Base-by-base conservation (phyloP, 2,329 filamentous ascomycete species). In the Dothistroma pini region DNA sequence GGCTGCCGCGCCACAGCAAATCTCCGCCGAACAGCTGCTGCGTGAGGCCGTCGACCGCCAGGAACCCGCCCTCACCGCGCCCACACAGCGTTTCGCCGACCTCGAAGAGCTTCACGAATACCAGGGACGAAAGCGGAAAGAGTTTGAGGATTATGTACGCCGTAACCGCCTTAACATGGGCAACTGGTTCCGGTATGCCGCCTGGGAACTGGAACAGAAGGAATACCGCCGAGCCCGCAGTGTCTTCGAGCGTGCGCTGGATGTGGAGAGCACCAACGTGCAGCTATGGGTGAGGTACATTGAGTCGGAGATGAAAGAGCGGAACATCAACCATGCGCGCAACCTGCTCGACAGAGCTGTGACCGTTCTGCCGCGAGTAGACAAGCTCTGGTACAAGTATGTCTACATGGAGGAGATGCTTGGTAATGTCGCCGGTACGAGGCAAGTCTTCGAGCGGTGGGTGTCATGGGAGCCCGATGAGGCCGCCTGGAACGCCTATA, bases 371-470 rank as follows among this genome's bases (percentile, higher is more conserved):
- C 95, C 95, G 5, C 83, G 95, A 60, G 86, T 97, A 47, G 92
- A 97, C 75, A 97, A 97, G 81, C 80, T 99, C 35, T 99, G 95
- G 95, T 99, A 96, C 81, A 97, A 97, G 76, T 99, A 97, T 80
- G 91, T 96, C 29, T 96, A 96, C 75, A 96, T 96, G 89, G 93
- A 97, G 79, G 95, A 99, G 83, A 97, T 93, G 78, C 83, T 99
- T 58, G 92, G 92, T 7, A 97, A 99, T 71, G 88, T 99, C 54
- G 87, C 93, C 2, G 95, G 93, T 38, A 96, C 92, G 2, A 83
- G 95, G 61, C 91, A 96, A 70, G 91, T 97, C 0, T 99, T 97
- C 74, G 95, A 99, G 78, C 84, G 95, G 51, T 99, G 95, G 95
- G 93, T 99, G 89, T 88, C 90, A 64, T 99, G 95, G 95, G 91